Percentiles rank a stretch among this genome's conserved stretches.
Evolutionary conservation across 441 rosid species (phyloP).

Genomic region (Pelargonium cotyledonis): DNA sequence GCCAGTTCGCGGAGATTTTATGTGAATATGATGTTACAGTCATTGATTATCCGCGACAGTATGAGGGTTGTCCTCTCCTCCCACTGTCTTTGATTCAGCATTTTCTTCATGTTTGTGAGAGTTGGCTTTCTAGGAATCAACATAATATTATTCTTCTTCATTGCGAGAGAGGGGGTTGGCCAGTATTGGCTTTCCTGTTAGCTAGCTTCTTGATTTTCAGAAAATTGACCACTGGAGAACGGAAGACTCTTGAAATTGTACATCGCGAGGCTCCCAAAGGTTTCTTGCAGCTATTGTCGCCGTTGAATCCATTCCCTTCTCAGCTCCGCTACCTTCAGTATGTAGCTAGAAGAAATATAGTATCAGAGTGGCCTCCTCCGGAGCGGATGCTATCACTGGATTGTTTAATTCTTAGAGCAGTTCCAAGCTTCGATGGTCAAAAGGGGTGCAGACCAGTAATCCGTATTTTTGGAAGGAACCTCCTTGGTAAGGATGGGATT

Average conservation of each 20-base stretch:
- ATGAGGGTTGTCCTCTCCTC: constrained; percentile 87
- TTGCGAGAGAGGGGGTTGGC: constrained; percentile 98
- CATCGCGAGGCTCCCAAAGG: constrained; percentile 96
- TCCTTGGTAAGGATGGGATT: constrained; percentile 49
- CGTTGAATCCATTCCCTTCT: constrained; percentile 89
- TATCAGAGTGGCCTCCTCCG: constrained; percentile 96
- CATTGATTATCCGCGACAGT: constrained; percentile 86
- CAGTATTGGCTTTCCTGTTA: constrained; percentile 70
- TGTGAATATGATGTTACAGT: constrained; percentile 77
- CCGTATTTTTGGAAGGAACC: constrained; percentile 82
- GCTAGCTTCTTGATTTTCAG: constrained; percentile 76
- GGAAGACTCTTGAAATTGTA: constrained; percentile 78
- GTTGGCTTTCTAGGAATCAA: constrained; percentile 74
- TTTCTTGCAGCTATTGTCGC: constrained; percentile 78
- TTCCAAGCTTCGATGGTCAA: constrained; percentile 80
- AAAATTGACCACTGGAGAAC: constrained; percentile 69
- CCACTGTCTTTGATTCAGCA: constrained; percentile 81
- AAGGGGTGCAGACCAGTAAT: constrained; percentile 92
- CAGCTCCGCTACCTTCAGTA: constrained; percentile 95
- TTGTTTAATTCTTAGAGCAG: constrained; percentile 74
- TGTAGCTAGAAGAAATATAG: constrained; percentile 75
- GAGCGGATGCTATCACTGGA: constrained; percentile 88
- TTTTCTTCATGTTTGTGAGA: constrained; percentile 74
- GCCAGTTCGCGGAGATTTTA: constrained; percentile 59
- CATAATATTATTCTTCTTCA: constrained; percentile 78